Conservation (phyloP, 1,139 yeast genomes). For the Yamadazyma friedrichii region DNA sequence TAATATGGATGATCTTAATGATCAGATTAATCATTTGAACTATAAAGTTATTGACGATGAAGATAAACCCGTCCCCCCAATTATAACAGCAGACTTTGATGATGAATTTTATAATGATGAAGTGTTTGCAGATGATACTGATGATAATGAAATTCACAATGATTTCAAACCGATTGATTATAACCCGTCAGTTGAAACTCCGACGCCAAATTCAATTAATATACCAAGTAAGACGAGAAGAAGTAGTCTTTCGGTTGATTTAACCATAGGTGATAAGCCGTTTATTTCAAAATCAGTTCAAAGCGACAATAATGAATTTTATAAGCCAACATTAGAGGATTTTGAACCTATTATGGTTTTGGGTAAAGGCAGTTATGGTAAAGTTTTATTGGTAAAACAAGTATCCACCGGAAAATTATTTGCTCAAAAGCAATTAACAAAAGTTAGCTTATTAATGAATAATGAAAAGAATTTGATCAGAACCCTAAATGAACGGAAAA, state of each 20-base stretch:
- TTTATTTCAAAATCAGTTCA: constrained; percentile 25
- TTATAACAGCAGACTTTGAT: not conserved
- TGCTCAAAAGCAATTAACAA: constrained; percentile 87
- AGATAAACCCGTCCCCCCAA: not conserved
- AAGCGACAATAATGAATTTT: constrained; percentile 13
- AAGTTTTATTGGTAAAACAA: constrained; percentile 77
- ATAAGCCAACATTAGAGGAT: constrained; percentile 48
- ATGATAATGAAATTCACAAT: not conserved
- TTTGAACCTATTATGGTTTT: constrained; percentile 76
- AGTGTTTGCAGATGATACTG: not conserved
- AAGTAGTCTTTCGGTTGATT: constrained; percentile 21
- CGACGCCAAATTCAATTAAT: not conserved
- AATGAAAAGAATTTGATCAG: constrained; percentile 39
- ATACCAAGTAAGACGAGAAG: constrained; percentile 8
- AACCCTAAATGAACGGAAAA: constrained; percentile 43
- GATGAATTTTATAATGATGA: constrained; percentile 1
- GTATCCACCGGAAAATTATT: constrained; percentile 62
- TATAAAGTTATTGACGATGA: constrained; percentile 17
- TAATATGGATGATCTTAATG: constrained; percentile 21
- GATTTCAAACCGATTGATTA: constrained; percentile 1
- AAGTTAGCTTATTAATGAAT: constrained; percentile 54
- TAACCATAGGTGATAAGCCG: constrained; percentile 23
- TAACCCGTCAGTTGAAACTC: not conserved
- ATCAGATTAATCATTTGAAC: constrained; percentile 16
- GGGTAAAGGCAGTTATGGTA: constrained; percentile 94